Evolutionary conservation across 179 eudicot species (phyloP).

Genomic region (Nepenthes alata): DNA sequence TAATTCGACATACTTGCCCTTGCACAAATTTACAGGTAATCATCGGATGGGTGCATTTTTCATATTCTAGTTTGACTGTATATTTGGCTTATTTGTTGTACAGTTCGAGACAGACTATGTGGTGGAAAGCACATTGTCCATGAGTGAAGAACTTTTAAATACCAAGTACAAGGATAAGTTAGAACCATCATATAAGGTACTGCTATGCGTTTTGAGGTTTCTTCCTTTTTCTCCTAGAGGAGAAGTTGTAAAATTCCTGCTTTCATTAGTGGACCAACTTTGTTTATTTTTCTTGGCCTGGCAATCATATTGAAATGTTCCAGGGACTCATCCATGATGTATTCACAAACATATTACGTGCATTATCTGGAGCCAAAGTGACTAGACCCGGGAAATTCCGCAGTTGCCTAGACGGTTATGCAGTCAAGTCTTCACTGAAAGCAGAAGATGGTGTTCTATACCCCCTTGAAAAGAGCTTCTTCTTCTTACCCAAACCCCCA

Average conservation of each 20-base stretch:
- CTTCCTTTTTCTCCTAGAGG: not conserved
- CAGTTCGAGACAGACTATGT: slow-evolving; percentile 94
- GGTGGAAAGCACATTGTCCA: slow-evolving; percentile 52
- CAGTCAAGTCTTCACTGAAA: slow-evolving; percentile 89
- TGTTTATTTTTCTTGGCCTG: no score
- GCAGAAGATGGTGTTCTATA: slow-evolving; percentile 96
- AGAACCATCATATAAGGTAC: slow-evolving; percentile 70
- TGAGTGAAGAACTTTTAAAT: slow-evolving; percentile 63
- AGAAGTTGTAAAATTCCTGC: no score
- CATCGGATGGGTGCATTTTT: not conserved
- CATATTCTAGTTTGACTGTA: not conserved
- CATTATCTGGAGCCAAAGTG: slow-evolving; percentile 83
- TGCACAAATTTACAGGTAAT: no score
- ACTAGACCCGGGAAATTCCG: slow-evolving; percentile 97
- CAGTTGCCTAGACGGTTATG: slow-evolving; percentile 86
- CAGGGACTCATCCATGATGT: slow-evolving; percentile 97
- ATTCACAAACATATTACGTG: slow-evolving; percentile 75
- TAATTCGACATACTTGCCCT: no score
- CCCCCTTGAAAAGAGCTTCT: slow-evolving; percentile 96
- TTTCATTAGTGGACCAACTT: no score
- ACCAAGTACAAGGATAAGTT: slow-evolving; percentile 86
- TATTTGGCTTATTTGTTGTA: slow-evolving; percentile 10
- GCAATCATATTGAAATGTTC: not conserved
- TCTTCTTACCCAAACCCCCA: slow-evolving; percentile 96
- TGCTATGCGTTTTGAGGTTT: not conserved